Conservation (phyloP, 371 early-diverging fungal genomes). For the Globomyces sp. region DNA sequence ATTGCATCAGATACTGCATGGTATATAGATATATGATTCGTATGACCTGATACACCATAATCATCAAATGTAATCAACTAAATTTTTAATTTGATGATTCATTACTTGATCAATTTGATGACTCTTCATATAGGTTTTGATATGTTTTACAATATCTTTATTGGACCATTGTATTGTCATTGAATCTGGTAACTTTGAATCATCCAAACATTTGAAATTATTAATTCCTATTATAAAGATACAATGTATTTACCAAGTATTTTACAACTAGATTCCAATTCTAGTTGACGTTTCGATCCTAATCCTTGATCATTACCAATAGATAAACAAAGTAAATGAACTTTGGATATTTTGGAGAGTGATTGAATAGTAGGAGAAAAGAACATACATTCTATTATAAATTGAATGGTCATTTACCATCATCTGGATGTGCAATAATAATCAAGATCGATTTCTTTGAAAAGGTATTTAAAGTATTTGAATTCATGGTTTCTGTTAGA, state of each 20-base stretch:
- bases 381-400: conserved; percentile 90
- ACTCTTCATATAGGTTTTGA: conserved; percentile 60
- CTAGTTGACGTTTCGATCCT: conserved; percentile 76
- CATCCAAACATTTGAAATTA: conserved; percentile 62
- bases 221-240: conserved; percentile 47
- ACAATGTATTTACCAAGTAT: conserved; percentile 33
- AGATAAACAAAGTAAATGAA: conserved; percentile 82
- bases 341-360: conserved; percentile 43
- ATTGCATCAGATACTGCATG: conserved; percentile 55
- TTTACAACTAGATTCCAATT: conserved; percentile 67
- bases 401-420: conserved; percentile 35
- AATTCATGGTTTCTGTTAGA: background rate
- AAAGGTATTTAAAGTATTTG: background rate
- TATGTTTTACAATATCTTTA: conserved; percentile 51
- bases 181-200: conserved; percentile 73
- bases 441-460: conserved; percentile 57
- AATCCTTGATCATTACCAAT: conserved; percentile 78
- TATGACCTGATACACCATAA: conserved; percentile 89
- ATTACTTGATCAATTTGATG: conserved; percentile 54
- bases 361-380: conserved; percentile 85
- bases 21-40: conserved; percentile 87
- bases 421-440: conserved; percentile 98
- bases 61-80: conserved; percentile 83
- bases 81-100: no score
- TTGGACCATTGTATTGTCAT: conserved; percentile 71